A percentile compares a stretch with the other conserved stretches of the same genome.
phyloP scores from a whole-genome alignment of 2,329 filamentous ascomycete genomes.

The Helminthosporium solani region DNA sequence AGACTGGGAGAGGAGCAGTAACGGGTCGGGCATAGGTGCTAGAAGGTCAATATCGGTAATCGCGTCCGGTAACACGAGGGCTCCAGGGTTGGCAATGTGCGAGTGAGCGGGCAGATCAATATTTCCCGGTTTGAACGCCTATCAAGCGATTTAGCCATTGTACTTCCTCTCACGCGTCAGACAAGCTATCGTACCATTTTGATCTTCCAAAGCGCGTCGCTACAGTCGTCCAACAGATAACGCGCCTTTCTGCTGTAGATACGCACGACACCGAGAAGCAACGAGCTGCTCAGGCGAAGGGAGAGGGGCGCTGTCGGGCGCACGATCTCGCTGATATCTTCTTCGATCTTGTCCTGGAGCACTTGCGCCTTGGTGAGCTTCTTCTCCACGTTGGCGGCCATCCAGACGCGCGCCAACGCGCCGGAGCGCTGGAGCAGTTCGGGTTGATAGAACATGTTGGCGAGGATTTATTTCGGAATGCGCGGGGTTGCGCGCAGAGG shows the following conservation, averaged over 20 bases:
- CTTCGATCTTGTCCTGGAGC: constrained; percentile 88
- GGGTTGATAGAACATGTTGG: constrained; percentile 93
- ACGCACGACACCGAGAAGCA: constrained; percentile 90
- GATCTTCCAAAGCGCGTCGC: constrained; percentile 95
- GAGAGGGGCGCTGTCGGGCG: constrained; percentile 91
- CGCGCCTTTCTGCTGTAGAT: constrained; percentile 98
- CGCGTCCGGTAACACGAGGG: constrained; percentile 84
- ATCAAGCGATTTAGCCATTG: constrained; percentile 18
- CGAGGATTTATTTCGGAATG: constrained; percentile 4
- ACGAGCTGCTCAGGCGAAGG: constrained; percentile 86
- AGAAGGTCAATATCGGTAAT: constrained; percentile 93
- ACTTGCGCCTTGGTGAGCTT: constrained; percentile 98
- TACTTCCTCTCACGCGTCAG: constrained; percentile 20
- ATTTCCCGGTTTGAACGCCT: constrained; percentile 96
- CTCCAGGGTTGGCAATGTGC: constrained; percentile 77
- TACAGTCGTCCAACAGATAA: constrained; percentile 95
- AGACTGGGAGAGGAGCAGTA: constrained; percentile 74
- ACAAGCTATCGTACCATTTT: constrained; percentile 72
- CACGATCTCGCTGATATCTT: constrained; percentile 94
- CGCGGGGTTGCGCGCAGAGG: constrained; percentile 10
- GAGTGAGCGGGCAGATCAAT: constrained; percentile 84
- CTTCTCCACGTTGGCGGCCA: constrained; percentile 96
- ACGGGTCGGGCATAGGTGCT: constrained; percentile 74
- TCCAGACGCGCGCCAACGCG: constrained; percentile 95
- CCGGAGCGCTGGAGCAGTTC: constrained; percentile 94